Conservation (phyloP, 139 green algal genomes). For the Raphidocelis subcapitata region DNA sequence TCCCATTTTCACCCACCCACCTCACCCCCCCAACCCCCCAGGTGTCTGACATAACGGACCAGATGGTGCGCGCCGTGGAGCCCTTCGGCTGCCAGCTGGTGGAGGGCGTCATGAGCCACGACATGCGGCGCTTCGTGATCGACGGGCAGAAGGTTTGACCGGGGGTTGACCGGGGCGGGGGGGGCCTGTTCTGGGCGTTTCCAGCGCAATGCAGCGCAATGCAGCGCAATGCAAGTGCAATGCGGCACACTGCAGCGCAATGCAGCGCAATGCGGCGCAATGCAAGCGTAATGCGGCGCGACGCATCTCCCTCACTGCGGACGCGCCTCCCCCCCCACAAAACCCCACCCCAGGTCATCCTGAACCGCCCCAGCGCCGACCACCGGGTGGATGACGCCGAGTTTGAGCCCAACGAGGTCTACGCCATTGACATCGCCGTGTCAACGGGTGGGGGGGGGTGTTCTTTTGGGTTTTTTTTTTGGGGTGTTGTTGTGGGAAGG, state of each 20-base stretch:
- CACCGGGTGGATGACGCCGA: constrained; percentile 85
- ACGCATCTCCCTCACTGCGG: too few relatives aligned
- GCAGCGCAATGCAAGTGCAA: too few relatives aligned
- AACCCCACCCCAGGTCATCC: constrained; percentile 59
- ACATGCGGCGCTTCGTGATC: constrained; percentile 98
- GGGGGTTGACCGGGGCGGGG: too few relatives aligned
- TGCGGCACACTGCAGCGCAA: too few relatives aligned
- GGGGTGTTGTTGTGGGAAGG: too few relatives aligned
- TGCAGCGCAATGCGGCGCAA: too few relatives aligned
- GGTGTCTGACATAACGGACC: constrained; percentile 69
- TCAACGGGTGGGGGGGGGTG: constrained; percentile 75
- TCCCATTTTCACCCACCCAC: too few relatives aligned
- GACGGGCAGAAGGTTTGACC: constrained; percentile 96
- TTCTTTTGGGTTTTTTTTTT: too few relatives aligned
- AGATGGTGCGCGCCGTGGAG: constrained; percentile 78
- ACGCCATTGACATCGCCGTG: constrained; percentile 95
- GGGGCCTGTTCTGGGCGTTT: too few relatives aligned
- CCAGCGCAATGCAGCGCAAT: not conserved
- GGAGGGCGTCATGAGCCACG: constrained; percentile 94
- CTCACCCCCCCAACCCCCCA: too few relatives aligned
- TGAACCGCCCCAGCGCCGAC: constrained; percentile 87
- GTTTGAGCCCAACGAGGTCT: constrained; percentile 98
- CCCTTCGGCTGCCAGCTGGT: constrained; percentile 89
- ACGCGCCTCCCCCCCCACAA: too few relatives aligned
- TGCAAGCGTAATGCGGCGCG: too few relatives aligned